Evolutionary conservation across 148 eudicot species (phyloP).

Genomic region (Drosera capensis): DNA sequence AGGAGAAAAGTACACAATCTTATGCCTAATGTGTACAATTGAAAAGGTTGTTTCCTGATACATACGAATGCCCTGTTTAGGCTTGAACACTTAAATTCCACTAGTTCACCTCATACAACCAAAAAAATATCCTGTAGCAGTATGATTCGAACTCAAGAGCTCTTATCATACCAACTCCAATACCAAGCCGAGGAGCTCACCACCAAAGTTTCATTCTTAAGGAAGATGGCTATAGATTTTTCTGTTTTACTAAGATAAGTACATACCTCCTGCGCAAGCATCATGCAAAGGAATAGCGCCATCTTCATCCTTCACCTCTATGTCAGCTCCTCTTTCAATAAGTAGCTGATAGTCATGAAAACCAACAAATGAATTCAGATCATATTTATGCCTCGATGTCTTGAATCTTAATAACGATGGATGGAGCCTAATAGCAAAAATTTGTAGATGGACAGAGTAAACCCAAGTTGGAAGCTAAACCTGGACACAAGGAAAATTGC

Average conservation of each 20-base stretch:
- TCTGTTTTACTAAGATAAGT: not conserved
- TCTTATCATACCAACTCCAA: too few relatives aligned
- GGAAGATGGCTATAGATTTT: too few relatives aligned
- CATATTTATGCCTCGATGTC: not conserved
- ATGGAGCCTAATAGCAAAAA: not conserved
- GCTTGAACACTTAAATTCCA: too few relatives aligned
- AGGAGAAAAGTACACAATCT: too few relatives aligned
- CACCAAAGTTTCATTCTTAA: too few relatives aligned
- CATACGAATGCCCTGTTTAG: too few relatives aligned
- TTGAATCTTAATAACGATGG: too few relatives aligned
- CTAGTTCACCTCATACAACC: too few relatives aligned
- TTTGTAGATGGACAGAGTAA: not conserved
- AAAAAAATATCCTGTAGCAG: too few relatives aligned
- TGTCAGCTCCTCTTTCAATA: slow-evolving; percentile 71
- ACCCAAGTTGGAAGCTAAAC: slow-evolving; percentile 10
- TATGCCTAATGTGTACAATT: too few relatives aligned
- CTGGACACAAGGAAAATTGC: slow-evolving; percentile 74
- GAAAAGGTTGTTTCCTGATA: not conserved
- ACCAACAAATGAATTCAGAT: not conserved
- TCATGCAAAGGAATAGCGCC: slow-evolving; percentile 91
- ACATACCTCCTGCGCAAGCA: slow-evolving; percentile 93
- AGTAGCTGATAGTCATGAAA: slow-evolving; percentile 28
- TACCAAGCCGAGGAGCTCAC: not conserved
- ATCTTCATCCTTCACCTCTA: slow-evolving; percentile 85
- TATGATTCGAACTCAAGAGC: too few relatives aligned